Evolutionary conservation across 2,329 filamentous ascomycete genomes (phyloP), one percentile per base, ranked within the genome.

Genomic region (Amphichorda felina): DNA sequence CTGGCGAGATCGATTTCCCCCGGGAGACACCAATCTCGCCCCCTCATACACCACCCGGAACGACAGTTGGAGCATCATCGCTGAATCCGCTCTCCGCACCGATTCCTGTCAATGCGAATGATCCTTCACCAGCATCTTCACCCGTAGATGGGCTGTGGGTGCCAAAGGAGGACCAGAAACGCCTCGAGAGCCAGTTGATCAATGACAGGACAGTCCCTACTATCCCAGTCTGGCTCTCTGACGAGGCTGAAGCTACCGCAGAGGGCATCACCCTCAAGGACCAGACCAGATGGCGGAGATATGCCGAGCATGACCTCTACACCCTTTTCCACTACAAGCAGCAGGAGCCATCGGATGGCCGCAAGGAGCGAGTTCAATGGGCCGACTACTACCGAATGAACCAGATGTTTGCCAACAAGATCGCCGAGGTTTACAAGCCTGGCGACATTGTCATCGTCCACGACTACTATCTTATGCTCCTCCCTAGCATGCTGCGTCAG

Each of bases 281-380:
- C 47, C 88, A 95, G 61, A 68, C 70, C 22, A 71, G 87, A 43
- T 96, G 91, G 89, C 75, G 87, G 43, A 74, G 82, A 28, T 96
- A 91, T 57, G 86, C 88, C 13, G 87, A 95, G 61, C 79, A 88
- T 51, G 84, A 94, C 48, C 68, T 96, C 19, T 95, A 94, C 61
- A 87, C 85, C 1, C 71, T 95, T 8, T 87, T 95, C 54, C 89
- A 96, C 60, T 96, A 96, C 68, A 94, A 94, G 61, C 85, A 91
- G 51, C 84, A 94, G 51, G 85, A 88, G 54, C 86, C 89, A 2
- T 84, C 79, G 10, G 84, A 95, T 54, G 87, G 87, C 25, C 77
- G 82, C 45, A 76, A 77, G 14, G 84, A 91, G 53, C 78, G 84
- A 36, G 70, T 82, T 29, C 79, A 87, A 48, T 96, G 89, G 88